These are phyloP conservation scores for Candida golubevii DNA, from an alignment of 805 yeast species.

Conservation along the genomic window DNA sequence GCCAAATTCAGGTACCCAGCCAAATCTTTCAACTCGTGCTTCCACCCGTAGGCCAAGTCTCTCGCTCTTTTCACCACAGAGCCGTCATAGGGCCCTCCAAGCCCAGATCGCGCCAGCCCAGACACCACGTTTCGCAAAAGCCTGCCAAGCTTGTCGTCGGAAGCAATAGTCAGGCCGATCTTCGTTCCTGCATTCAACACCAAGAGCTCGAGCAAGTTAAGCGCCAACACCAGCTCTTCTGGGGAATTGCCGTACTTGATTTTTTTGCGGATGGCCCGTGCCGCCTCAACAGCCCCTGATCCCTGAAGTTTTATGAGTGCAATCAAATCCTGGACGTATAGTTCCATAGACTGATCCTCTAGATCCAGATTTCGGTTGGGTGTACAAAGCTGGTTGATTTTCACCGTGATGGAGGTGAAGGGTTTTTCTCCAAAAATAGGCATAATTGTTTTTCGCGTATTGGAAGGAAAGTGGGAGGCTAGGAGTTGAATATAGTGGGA, in stretches of 20 bases:
- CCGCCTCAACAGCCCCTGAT: conserved; percentile 63
- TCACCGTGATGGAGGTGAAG: conserved; percentile 67
- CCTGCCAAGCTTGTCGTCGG: conserved; percentile 65
- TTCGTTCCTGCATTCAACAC: conserved; percentile 42
- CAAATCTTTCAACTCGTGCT: conserved; percentile 47
- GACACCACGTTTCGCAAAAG: conserved; percentile 50
- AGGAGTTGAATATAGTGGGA: too few relatives aligned
- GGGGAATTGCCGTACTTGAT: conserved; percentile 72
- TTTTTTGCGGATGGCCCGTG: conserved; percentile 84
- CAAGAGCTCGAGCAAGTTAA: conserved; percentile 38
- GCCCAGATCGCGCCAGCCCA: conserved; percentile 33
- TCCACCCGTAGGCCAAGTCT: conserved; percentile 64
- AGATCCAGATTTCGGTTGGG: conserved; percentile 38
- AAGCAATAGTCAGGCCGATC: conserved; percentile 46
- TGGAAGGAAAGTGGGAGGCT: too few relatives aligned
- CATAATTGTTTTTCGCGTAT: conserved; percentile 10
- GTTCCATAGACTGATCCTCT: conserved; percentile 33
- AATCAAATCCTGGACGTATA: conserved; percentile 54
- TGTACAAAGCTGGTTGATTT: conserved; percentile 48
- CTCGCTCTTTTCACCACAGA: conserved; percentile 46
- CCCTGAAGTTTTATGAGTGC: conserved; percentile 45
- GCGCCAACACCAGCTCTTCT: conserved; percentile 62
- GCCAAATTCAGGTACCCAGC: conserved; percentile 49
- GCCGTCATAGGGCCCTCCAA: conserved; percentile 33
- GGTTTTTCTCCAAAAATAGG: conserved; percentile 47